phyloP scores from a whole-genome alignment of 75 land plant species.

The Picea glauca region DNA sequence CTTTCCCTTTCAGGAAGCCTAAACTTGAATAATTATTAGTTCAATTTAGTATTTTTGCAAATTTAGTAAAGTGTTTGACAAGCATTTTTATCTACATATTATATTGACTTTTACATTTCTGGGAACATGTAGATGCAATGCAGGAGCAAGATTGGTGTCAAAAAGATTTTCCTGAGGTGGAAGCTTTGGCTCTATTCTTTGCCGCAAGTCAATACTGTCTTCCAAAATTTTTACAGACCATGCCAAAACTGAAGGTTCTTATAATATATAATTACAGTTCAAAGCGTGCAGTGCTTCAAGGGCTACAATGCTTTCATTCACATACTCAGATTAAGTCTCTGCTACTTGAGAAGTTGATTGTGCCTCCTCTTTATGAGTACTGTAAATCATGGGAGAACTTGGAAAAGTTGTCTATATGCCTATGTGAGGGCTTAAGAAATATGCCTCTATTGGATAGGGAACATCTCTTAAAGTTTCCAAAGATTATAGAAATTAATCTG shows the following conservation, averaged over 20 bases:
- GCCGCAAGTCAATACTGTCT: slow-evolving; percentile 42
- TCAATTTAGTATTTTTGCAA: too few species aligned
- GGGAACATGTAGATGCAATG: slow-evolving; percentile 45
- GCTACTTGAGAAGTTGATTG: slow-evolving; percentile 46
- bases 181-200: slow-evolving; percentile 53
- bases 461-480: slow-evolving; percentile 20
- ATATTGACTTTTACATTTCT: too few species aligned
- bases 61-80: too few species aligned
- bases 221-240: slow-evolving; percentile 45
- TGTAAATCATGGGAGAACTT: slow-evolving; percentile 21
- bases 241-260: slow-evolving; percentile 52
- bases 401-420: slow-evolving; percentile 36
- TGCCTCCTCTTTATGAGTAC: slow-evolving; percentile 23
- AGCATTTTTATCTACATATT: too few species aligned
- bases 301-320: slow-evolving; percentile 29
- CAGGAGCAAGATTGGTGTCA: slow-evolving; percentile 40
- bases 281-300: slow-evolving; percentile 19
- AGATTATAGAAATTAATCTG: slow-evolving; percentile 35
- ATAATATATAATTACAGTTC: slow-evolving; percentile 30
- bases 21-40: too few species aligned
- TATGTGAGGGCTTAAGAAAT: slow-evolving; percentile 31
- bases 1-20: too few species aligned
- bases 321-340: slow-evolving; percentile 35
- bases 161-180: slow-evolving; percentile 51
- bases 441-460: slow-evolving; percentile 7